Conservation (phyloP, 306 rosid genomes). For the Mimosa bimucronata region DNA sequence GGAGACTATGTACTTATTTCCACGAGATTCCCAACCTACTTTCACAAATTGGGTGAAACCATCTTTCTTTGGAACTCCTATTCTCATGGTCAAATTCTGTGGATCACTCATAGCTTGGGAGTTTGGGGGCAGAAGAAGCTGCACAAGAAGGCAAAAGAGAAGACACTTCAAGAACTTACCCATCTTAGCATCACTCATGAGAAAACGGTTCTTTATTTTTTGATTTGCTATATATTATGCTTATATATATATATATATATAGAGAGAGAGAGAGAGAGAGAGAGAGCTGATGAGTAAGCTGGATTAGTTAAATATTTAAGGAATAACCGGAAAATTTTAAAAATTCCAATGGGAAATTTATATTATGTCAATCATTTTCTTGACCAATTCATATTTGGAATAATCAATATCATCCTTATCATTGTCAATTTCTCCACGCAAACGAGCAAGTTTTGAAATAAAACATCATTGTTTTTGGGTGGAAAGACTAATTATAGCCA, state of each 20-base stretch:
- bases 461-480: neutral
- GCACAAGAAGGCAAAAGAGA: conserved; percentile 15
- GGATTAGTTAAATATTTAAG: neutral
- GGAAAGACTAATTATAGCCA: neutral
- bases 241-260: neutral
- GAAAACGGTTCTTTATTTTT: neutral
- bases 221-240: neutral
- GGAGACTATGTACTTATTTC: conserved; percentile 11
- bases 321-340: neutral
- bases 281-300: neutral
- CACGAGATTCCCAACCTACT: neutral
- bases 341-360: neutral
- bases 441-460: neutral
- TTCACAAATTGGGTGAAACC: conserved; percentile 43
- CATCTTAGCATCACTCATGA: conserved; percentile 2
- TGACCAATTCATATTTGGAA: neutral
- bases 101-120: conserved; percentile 4
- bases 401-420: neutral
- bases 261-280: too few relatives aligned
- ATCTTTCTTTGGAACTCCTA: conserved; percentile 41
- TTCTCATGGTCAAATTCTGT: neutral
- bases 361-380: neutral
- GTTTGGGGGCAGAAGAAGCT: conserved; percentile 14
- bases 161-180: neutral
- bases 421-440: neutral